Evolutionary conservation across 1,284 basidiomycete genomes (phyloP), one percentile per base, ranked within the genome.

Genomic region (Earliella scabrosa): DNA sequence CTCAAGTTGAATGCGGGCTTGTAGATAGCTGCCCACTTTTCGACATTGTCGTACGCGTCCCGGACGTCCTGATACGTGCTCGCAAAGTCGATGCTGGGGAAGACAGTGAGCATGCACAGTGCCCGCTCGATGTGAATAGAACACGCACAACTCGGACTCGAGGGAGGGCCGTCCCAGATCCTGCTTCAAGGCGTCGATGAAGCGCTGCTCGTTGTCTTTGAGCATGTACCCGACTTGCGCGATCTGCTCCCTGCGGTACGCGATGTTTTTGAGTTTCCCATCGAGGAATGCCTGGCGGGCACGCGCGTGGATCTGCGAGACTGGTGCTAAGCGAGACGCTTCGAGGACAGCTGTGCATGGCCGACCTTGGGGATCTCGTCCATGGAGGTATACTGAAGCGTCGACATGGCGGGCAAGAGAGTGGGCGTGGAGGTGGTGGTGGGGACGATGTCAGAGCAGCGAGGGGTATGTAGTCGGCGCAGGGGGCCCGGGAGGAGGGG

Each of bases 1-100:
- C 78, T 83, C 40, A 87, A 11, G 23, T 77, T 80, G 66, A 87
- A 85, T 0, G 82, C 67, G 0, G 82, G 76, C 35, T 73, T 79
- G 0, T 82, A 67, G 0, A 82, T 76, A 35, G 74, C 78, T 16
- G 87, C 78, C 92, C 92, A 94, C 66, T 83, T 83, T 21, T 85
- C 84, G 43, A 95, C 53, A 3, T 84, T 81, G 47, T 85, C 78
- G 63, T 92, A 82, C 1, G 88, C 82, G 0, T 80, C 73, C 44
- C 86, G 79, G 48, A 84, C 77, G 64, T 95, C 92, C 41, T 75
- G 67, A 20, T 90, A 68, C 6, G 80, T 76, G 2, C 79, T 65
- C 32, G 71, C 68, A 47, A 87, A 76, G 60, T 91, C 88, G 3
- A 86, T 72, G 64, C 87, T 88, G 52, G 23, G 32, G 7, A 13